Evolutionary conservation across 2,329 filamentous ascomycete genomes (phyloP), one percentile per base, ranked within the genome.

Genomic region (Epichloe festucae): DNA sequence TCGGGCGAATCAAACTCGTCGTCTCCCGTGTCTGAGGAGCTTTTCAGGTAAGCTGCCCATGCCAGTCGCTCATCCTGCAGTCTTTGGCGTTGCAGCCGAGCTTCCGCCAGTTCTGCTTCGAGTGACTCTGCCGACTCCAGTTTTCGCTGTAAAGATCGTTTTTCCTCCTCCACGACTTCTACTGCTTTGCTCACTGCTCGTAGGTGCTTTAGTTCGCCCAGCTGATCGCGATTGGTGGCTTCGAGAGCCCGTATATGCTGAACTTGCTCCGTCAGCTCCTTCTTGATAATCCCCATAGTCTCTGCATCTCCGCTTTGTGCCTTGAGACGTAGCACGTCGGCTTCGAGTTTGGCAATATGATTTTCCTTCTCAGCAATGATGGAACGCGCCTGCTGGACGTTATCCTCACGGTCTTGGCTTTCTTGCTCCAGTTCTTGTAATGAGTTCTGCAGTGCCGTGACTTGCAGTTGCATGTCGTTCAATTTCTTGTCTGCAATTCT

Each of bases 141-240:
- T 62, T 82, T 88, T 35, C 83, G 81, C 65, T 93, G 85, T 21
- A 98, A 70, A 0, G 82, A 80, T 55, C 87, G 77, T 73, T 97
- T 97, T 71, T 98, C 89, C 65, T 98, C 93, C 64, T 98, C 89
- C 0, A 97, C 86, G 2, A 98, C 79, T 62, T 95, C 88, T 1
- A 95, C 84, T n/a, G 87, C 88, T 68, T 87, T 91, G 65, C 89
- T 84, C 3, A 85, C 71, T 58, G 89, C 86, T 14, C 89, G 84
- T 39, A 94, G 76, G 58, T 89, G 85, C 59, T 86, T 88, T 38
- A 98, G 70, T 64, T 98, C 91, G 0, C 76, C 68, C 14, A 81
- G 73, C 62, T 95, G 87, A 48, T 95, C 88, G 23, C 87, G 77
- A 56, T 89, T 95, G 38, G 81, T 80, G 1, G 79, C 76, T 65